Base-by-base conservation (phyloP, 2,329 filamentous ascomycete species). In the Akanthomyces lecanii region DNA sequence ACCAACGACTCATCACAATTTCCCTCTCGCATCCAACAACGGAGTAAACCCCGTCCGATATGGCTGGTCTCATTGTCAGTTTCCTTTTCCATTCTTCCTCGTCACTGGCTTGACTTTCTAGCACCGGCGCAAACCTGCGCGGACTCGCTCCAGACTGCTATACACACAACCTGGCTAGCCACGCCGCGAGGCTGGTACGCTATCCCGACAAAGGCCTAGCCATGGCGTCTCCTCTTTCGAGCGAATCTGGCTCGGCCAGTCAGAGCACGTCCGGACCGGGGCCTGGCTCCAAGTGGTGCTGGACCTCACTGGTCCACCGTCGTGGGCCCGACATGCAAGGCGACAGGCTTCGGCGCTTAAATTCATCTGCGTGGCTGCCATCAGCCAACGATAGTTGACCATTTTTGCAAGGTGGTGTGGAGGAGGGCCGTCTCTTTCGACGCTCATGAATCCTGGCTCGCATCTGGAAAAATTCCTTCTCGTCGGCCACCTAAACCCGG, bases 261-360 rank as follows among this genome's bases (percentile, higher is more conserved):
- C 58, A 55, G 14, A 40, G 18, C 42, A 47, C 30, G n/a, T 5
- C 30, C 21, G 28, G 14, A 38, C 36, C 21, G 38, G 58, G 38
- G 38, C 1, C 40, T 47, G 21, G n/a, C 48, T 62, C 51, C 50
- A 44, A 23, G 25, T 30, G 7, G 51, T 55, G 42, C 33, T 50
- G 28, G 30, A 23, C 58, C 36, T 52, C 11, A 30, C 18, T 52
- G 45, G 25, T 38, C 38, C 33, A 21, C 33, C 54, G 36, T 42
- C 72, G 72, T 73, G 72, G 76, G 77, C 75, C 56, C 77, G 80
- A 80, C 80, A 81, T 77, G 74, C 73, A 75, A 74, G 71, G 70
- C 72, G 77, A 79, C 80, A 82, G 78, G 77, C 77, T 74, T 79
- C 78, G 80, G 83, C 83, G 83, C 82, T 85, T 85, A 85, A 62